Conservation (phyloP, 2,329 filamentous ascomycete genomes). For the Microdochium bolleyi region DNA sequence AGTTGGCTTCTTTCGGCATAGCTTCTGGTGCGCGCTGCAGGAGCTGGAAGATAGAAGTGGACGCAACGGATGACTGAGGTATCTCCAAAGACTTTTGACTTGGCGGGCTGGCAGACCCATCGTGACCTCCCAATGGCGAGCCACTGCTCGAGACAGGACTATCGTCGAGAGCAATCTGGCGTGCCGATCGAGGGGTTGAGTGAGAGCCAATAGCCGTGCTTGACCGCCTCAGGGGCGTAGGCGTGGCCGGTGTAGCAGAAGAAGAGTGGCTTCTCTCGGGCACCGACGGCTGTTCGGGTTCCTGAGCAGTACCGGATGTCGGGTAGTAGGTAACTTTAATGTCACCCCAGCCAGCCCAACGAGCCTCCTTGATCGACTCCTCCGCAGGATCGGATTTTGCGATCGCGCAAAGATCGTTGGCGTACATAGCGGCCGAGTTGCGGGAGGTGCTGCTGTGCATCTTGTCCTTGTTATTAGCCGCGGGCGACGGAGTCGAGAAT, state of each 20-base stretch:
- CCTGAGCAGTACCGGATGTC: constrained; percentile 24
- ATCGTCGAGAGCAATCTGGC: constrained; percentile 37
- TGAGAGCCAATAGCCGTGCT: constrained; percentile 44
- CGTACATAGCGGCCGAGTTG: constrained; percentile 54
- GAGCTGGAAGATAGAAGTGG: constrained; percentile 47
- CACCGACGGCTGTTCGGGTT: constrained; percentile 11
- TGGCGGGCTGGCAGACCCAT: constrained; percentile 29
- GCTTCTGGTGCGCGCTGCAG: constrained; percentile 49
- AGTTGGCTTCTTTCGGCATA: constrained; percentile 65
- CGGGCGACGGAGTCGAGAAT: constrained; percentile 45
- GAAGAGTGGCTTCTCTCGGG: constrained; percentile 17
- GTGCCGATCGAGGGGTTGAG: constrained; percentile 20
- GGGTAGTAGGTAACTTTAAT: constrained; percentile 77
- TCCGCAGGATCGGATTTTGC: constrained; percentile 39
- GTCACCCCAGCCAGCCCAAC: constrained; percentile 74
- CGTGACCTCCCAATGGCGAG: constrained; percentile 28
- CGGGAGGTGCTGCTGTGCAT: constrained; percentile 41
- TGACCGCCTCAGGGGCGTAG: constrained; percentile 67
- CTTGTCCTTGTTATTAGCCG: constrained; percentile 70
- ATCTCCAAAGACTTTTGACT: constrained; percentile 58
- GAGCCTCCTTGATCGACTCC: constrained; percentile 9
- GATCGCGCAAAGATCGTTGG: constrained; percentile 77
- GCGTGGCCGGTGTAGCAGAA: constrained; percentile 55
- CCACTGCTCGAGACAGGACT: constrained; percentile 28
- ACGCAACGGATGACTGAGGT: constrained; percentile 44